phyloP scores from a whole-genome alignment of 2,329 filamentous ascomycete genomes.

The Myriosclerotinia curreyana region DNA sequence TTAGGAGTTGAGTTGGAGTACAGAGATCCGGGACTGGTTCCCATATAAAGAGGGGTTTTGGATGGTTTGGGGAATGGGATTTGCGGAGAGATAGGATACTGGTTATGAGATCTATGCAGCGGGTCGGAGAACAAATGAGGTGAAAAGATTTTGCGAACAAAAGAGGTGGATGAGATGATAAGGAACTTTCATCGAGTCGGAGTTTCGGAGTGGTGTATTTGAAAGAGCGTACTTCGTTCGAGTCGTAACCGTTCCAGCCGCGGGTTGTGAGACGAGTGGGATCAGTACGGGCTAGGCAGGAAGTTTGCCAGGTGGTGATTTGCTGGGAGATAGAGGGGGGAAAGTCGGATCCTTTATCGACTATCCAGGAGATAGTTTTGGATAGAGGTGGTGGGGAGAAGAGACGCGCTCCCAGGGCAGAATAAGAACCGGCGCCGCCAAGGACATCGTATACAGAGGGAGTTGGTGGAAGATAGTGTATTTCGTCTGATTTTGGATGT shows the following conservation, averaged over 20 bases:
- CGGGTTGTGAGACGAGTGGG: constrained; percentile 73
- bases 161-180: constrained; percentile 55
- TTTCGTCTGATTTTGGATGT: constrained; percentile 65
- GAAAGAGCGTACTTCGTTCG: constrained; percentile 69
- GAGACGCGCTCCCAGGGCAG: constrained; percentile 82
- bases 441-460: constrained; percentile 70
- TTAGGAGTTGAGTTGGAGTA: constrained; percentile 63
- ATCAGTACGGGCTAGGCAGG: constrained; percentile 61
- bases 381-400: constrained; percentile 69
- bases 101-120: constrained; percentile 72
- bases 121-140: constrained; percentile 75
- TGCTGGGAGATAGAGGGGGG: constrained; percentile 60
- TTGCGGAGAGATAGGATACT: constrained; percentile 63
- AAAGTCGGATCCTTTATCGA: constrained; percentile 88
- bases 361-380: constrained; percentile 77
- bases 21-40: constrained; percentile 92
- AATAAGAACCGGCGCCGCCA: constrained; percentile 87
- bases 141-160: constrained; percentile 77
- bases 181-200: constrained; percentile 69
- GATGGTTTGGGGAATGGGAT: constrained; percentile 39
- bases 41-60: constrained; percentile 79
- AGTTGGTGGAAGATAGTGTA: constrained; percentile 73
- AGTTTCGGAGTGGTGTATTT: constrained; percentile 84
- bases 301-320: constrained; percentile 74
- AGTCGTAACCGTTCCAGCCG: constrained; percentile 87